Evolutionary conservation across 768 basidiomycete species (phyloP), one percentile per base, ranked within the genome.

Genomic region (Crepidotus variabilis): DNA sequence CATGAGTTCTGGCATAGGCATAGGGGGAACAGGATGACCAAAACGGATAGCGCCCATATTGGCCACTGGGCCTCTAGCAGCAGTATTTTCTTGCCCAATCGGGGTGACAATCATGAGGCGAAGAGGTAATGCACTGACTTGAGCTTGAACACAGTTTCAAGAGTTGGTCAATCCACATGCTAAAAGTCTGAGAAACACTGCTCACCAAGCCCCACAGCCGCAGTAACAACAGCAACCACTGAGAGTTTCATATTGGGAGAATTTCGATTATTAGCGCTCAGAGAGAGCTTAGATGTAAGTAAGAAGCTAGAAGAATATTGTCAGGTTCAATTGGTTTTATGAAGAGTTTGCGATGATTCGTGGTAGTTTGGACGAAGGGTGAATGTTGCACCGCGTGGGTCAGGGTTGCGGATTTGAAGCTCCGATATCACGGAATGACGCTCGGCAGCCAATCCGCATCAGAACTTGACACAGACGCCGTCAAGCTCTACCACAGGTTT

Each of bases 41-140:
- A 66, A 66, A 43, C 64, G 65, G 23, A 63, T 21, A 16, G 35
- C 54, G 18, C 51, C 57, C 53, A 53, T 35, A 54, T 52, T 60
- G 16, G 62, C 23, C 5, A 43, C 39, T 16, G 39, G 39, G 39
- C 4, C 18, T 16, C 14, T 43, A 14, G 18, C 14, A 43, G 14
- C 39, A 16, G 39, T 11, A 32, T 51, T 36, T 16, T 45, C 39
- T 11, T 59, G 58, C 33, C 63, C 57, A 16, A 35, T 36, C 49
- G 51, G 65, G 1, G 66, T 61, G 13, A 71, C 60, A n/a, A 72
- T 67, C 16, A 83, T 61, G 43, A 85, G 71, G 20, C 80, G 73
- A 57, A 86, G 67, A 3, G 55, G 55, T 10, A 39, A 13, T 48
- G 83, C 80, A 49, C 68, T 63, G 50, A 76, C 82, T 60, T 79